A percentile compares a stretch with the other conserved stretches of the same genome.
These are phyloP conservation scores for Durio zibethinus DNA, from an alignment of 345 rosid species.

Conservation along the genomic window DNA sequence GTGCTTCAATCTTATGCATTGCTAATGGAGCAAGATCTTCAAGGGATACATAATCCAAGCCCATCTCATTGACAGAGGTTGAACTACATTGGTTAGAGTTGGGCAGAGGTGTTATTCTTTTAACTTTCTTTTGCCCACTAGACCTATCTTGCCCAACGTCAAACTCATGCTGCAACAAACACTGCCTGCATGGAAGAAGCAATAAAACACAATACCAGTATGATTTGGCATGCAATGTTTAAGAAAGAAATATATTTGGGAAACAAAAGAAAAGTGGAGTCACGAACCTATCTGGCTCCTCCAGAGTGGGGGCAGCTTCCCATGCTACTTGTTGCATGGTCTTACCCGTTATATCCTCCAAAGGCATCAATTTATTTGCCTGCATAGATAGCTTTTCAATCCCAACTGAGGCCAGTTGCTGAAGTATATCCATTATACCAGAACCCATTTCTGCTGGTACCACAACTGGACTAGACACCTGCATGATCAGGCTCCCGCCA, in stretches of 20 bases:
- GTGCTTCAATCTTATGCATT: slow-evolving; percentile 95
- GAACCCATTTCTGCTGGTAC: slow-evolving; percentile 98
- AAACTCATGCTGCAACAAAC: slow-evolving; percentile 35
- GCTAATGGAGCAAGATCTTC: slow-evolving; percentile 98
- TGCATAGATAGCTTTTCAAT: slow-evolving; percentile 93
- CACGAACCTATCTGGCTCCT: slow-evolving; percentile 59
- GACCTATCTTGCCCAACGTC: slow-evolving; percentile 34
- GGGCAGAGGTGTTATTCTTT: slow-evolving; percentile 36
- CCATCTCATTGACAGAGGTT: slow-evolving; percentile 38
- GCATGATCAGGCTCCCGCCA: slow-evolving; percentile 84
- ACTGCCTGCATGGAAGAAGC: slow-evolving; percentile 45
- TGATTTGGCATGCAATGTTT: background rate
- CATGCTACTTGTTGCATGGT: slow-evolving; percentile 79
- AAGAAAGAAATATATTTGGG: slow-evolving; percentile 5
- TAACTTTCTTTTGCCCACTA: slow-evolving; percentile 31
- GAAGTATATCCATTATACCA: slow-evolving; percentile 63
- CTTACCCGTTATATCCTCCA: slow-evolving; percentile 90
- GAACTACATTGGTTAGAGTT: slow-evolving; percentile 37
- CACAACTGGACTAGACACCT: slow-evolving; percentile 89
- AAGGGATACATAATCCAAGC: slow-evolving; percentile 74
- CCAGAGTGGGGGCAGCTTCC: slow-evolving; percentile 58
- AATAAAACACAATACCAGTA: slow-evolving; percentile 18
- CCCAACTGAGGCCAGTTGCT: slow-evolving; percentile 76
- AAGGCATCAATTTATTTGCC: slow-evolving; percentile 88
- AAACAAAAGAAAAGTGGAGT: background rate